phyloP scores from a whole-genome alignment of 768 basidiomycete genomes.

The Suillus hirtellus region DNA sequence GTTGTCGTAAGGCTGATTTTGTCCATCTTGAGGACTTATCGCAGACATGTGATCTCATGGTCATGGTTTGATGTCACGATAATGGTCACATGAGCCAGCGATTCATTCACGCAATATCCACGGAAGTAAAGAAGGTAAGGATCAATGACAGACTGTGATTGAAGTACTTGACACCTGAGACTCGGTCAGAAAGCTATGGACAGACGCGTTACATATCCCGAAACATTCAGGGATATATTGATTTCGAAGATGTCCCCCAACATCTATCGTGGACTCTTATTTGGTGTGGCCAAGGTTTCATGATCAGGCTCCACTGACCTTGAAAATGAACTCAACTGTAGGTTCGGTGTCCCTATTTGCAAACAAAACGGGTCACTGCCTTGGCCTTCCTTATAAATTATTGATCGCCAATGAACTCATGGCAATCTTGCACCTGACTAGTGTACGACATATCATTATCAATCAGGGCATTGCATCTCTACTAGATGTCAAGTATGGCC shows the following conservation, averaged over 20 bases:
- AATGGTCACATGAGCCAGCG: constrained; percentile 54
- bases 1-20: neutral
- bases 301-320: neutral
- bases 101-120: neutral
- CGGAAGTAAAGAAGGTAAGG: neutral
- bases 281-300: too few relatives aligned
- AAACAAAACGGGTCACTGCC: neutral
- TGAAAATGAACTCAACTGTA: neutral
- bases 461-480: neutral
- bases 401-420: neutral
- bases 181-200: too few relatives aligned
- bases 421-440: neutral
- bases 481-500: neutral
- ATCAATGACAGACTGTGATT: neutral
- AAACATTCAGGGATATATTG: too few relatives aligned
- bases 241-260: too few relatives aligned
- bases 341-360: neutral
- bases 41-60: neutral
- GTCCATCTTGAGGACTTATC: constrained; percentile 37
- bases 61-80: constrained; percentile 61
- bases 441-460: neutral
- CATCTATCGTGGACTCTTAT: too few relatives aligned
- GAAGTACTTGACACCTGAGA: neutral
- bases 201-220: too few relatives aligned
- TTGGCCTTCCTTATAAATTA: neutral